These are phyloP conservation scores for Chlorella vulgaris DNA, from an alignment of 139 green algal species.

Conservation along the genomic window DNA sequence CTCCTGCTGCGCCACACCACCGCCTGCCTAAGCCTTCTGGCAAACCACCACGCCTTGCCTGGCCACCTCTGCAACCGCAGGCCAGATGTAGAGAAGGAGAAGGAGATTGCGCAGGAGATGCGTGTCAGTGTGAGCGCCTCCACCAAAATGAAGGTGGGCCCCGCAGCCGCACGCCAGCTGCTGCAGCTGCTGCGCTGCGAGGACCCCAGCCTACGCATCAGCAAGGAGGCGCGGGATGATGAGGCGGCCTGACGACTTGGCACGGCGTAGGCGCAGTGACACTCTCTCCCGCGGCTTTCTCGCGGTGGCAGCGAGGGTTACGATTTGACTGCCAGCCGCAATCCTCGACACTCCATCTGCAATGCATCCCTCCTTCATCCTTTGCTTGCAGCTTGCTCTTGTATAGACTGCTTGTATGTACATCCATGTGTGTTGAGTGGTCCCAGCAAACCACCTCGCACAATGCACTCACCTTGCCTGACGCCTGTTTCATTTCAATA, in stretches of 20 bases:
- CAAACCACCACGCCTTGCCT: too few species aligned
- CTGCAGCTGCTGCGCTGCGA: slow-evolving; percentile 27
- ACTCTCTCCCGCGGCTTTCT: not conserved
- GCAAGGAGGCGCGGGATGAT: not conserved
- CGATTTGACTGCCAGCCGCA: too few species aligned
- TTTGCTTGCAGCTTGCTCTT: too few species aligned
- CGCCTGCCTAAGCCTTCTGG: too few species aligned
- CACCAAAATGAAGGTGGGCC: slow-evolving; percentile 21
- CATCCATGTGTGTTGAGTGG: not conserved
- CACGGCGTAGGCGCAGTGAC: not conserved
- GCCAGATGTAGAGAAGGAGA: slow-evolving; percentile 37
- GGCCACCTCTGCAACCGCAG: not conserved
- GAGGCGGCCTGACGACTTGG: not conserved
- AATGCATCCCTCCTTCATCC: too few species aligned
- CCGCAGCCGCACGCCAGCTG: slow-evolving; percentile 36
- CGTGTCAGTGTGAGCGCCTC: slow-evolving; percentile 44
- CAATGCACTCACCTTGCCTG: not conserved
- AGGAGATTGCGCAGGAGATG: slow-evolving; percentile 56
- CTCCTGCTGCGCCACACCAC: too few species aligned
- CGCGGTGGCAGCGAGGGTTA: not conserved
- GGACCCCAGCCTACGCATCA: slow-evolving; percentile 25
- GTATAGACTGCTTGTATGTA: too few species aligned
- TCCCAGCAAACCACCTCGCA: not conserved
- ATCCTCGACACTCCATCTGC: too few species aligned
- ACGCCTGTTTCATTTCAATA: not conserved